Conservation (phyloP, 202 grass and related monocot species). For the Brachypodium distachyon region DNA sequence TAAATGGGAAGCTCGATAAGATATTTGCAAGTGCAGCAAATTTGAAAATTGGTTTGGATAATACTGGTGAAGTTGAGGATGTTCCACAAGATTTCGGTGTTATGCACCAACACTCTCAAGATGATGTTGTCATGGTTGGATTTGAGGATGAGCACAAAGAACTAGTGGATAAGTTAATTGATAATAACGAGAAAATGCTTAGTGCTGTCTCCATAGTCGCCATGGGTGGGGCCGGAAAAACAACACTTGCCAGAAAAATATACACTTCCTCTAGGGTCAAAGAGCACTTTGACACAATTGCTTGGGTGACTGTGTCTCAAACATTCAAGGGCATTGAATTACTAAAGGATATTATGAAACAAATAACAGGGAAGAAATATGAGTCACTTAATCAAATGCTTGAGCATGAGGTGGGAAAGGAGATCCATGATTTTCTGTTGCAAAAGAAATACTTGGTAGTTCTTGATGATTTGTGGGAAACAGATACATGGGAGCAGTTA, state of each 20-base stretch:
- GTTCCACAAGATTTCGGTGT: neutral
- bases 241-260: conserved; percentile 28
- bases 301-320: conserved; percentile 31
- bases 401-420: neutral
- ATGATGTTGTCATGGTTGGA: neutral
- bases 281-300: neutral
- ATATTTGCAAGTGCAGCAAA: neutral
- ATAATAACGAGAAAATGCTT: neutral
- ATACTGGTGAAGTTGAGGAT: neutral
- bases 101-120: neutral
- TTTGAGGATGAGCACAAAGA: neutral
- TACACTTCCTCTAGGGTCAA: neutral
- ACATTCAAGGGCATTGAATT: neutral
- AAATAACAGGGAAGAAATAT: neutral
- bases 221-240: conserved; percentile 30
- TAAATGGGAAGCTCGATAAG: conserved; percentile 5
- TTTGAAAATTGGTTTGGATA: neutral
- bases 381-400: neutral
- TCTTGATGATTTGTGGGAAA: conserved; percentile 38
- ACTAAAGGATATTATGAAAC: conserved; percentile 32
- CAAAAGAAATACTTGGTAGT: conserved; percentile 28
- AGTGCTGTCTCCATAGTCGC: conserved; percentile 18
- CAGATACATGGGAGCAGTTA: conserved; percentile 11
- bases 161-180: neutral
- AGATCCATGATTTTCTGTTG: neutral